A percentile compares a stretch with the other conserved stretches of the same genome.
phyloP scores from a whole-genome alignment of 148 eudicot genomes.

The Limonium bicolor region DNA sequence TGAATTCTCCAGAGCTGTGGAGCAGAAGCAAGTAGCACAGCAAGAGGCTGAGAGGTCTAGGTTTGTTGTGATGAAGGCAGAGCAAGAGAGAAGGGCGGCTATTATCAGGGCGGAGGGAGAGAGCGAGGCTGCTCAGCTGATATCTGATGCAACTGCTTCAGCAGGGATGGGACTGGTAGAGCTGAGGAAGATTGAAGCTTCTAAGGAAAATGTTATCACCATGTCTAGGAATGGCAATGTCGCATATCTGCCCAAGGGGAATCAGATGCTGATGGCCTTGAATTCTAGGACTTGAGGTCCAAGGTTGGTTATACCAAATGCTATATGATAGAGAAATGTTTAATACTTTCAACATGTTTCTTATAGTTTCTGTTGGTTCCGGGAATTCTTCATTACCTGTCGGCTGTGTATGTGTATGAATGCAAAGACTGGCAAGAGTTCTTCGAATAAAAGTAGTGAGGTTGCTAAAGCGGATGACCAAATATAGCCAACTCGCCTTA shows the following conservation, averaged over 20 bases:
- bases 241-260: slow-evolving; percentile 41
- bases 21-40: slow-evolving; percentile 98
- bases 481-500: too few species aligned
- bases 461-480: too few species aligned
- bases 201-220: slow-evolving; percentile 68
- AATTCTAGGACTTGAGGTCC: slow-evolving; percentile 33
- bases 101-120: slow-evolving; percentile 96
- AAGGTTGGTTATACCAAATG: slow-evolving; percentile 18
- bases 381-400: too few species aligned
- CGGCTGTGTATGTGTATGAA: too few species aligned
- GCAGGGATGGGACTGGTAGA: slow-evolving; percentile 92
- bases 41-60: slow-evolving; percentile 99
- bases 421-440: too few species aligned
- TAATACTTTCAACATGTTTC: too few species aligned
- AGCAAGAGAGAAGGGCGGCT: slow-evolving; percentile 94
- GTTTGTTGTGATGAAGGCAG: slow-evolving; percentile 83
- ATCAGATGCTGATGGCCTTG: slow-evolving; percentile 55
- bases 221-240: slow-evolving; percentile 59
- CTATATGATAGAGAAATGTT: too few species aligned
- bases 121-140: slow-evolving; percentile 89
- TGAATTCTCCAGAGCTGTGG: slow-evolving; percentile 92
- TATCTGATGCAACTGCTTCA: slow-evolving; percentile 74
- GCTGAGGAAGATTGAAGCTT: slow-evolving; percentile 92
- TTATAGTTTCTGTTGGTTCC: too few species aligned
- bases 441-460: too few species aligned